Percentiles rank a stretch among this genome's conserved stretches.
phyloP scores from a whole-genome alignment of 129 eudicot genomes.

The Daucus carota region DH1_v3.0 NC_030382.2:41184001-41184500 shows the following conservation, averaged over 20 bases:
- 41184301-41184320: constrained; percentile 32
- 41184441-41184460: constrained; percentile 29
- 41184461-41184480: constrained; percentile 46
- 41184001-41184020: background rate
- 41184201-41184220: constrained; percentile 14
- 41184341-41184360: constrained; percentile 36
- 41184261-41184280: constrained; percentile 18
- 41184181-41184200: constrained; percentile 21
- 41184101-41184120: too few relatives aligned
- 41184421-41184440: constrained; percentile 66
- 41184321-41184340: constrained; percentile 34
- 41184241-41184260: constrained; percentile 15
- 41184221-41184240: constrained; percentile 8
- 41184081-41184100: background rate
- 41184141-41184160: background rate
- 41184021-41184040: background rate
- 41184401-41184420: constrained; percentile 57
- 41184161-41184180: constrained; percentile 2
- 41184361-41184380: constrained; percentile 57
- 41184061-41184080: background rate
- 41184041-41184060: background rate
- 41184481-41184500: constrained; percentile 68
- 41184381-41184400: constrained; percentile 34
- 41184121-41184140: background rate
- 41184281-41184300: constrained; percentile 16